A percentile compares a stretch with the other conserved stretches of the same genome.
Conservation (phyloP, 805 yeast species). For the Candida multigemmis region DNA sequence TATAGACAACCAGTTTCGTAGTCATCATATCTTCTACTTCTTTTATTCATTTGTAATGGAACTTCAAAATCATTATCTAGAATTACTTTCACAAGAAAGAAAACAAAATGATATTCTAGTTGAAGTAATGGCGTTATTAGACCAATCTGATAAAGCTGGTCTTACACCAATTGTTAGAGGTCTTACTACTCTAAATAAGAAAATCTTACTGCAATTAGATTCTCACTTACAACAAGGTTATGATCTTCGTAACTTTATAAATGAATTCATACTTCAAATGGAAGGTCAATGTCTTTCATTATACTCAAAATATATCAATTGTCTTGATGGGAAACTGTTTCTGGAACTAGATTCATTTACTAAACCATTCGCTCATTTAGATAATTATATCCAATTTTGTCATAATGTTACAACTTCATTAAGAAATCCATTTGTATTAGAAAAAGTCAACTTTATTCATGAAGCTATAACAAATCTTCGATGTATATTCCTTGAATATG, state of each 20-base stretch:
- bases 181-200: constrained; percentile 27
- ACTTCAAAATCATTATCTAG: background rate
- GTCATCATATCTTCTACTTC: too few species aligned
- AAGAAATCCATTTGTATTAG: constrained; percentile 31
- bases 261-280: constrained; percentile 31
- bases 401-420: constrained; percentile 10
- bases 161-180: constrained; percentile 28
- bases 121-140: constrained; percentile 23
- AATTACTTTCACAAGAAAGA: constrained; percentile 15
- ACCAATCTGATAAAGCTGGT: constrained; percentile 15
- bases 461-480: constrained; percentile 6
- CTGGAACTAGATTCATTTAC: constrained; percentile 9
- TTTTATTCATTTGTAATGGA: too few species aligned
- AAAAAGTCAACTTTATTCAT: constrained; percentile 15
- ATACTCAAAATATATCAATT: constrained; percentile 19
- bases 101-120: constrained; percentile 25
- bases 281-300: constrained; percentile 23
- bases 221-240: constrained; percentile 7
- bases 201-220: constrained; percentile 13
- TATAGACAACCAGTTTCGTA: too few species aligned
- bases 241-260: constrained; percentile 16
- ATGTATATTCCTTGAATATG: constrained; percentile 2
- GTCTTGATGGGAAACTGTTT: constrained; percentile 7
- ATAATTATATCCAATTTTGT: constrained; percentile 19
- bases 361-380: constrained; percentile 22